Evolutionary conservation across 208 protist species (phyloP), one percentile per base, ranked within the genome.

Genomic region (Leishmania braziliensis): DNA sequence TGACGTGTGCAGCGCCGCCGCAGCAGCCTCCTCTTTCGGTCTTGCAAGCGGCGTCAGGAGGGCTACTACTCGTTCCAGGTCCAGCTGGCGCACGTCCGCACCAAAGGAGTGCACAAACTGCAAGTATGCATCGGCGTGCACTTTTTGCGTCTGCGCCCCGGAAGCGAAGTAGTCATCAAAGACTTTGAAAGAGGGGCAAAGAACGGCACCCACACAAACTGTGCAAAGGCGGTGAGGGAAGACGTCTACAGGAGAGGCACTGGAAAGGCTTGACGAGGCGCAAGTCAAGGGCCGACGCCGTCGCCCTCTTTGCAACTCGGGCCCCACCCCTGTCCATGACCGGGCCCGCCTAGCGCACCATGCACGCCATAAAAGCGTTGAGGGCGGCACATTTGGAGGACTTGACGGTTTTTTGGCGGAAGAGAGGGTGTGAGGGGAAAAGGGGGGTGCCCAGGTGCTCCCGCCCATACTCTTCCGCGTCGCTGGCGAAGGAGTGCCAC

Each of bases 111-210:
- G 78, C 66, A 82, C 29, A 66, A 86, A 82, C 54, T 53, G 46
- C 20, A 60, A 78, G 72, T 86, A 86, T 8, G 74, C 78, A 0
- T 78, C 83, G 9, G 33, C 48, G 60, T 78, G 80, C 56, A 82
- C 63, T 26, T 36, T 58, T 8, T 29, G 20, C 43, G 66, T 50
- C 29, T 80, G 20, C 39, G 74, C 60, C 0, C 78, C 78, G n/a
- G n/a, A 66, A 48, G 26, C 9, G 20, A 8, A 23, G 20, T 66
- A 75, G 36, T 29, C 56, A 29, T 85, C 82, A 50, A 79, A 85
- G 50, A n/a, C 54, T 2, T 12, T 12, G 16, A 51, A 51, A 29
- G 23, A 54, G 8, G 53, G 26, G 14, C 2, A 36, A 18, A 51
- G 12, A 20, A 73, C 33, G 46, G 33, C 26, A 29, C 36, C 1